A percentile compares a stretch with the other conserved stretches of the same genome.
Evolutionary conservation across 495 filamentous ascomycete species (phyloP).

Genomic region (Podospora fimiseda): DNA sequence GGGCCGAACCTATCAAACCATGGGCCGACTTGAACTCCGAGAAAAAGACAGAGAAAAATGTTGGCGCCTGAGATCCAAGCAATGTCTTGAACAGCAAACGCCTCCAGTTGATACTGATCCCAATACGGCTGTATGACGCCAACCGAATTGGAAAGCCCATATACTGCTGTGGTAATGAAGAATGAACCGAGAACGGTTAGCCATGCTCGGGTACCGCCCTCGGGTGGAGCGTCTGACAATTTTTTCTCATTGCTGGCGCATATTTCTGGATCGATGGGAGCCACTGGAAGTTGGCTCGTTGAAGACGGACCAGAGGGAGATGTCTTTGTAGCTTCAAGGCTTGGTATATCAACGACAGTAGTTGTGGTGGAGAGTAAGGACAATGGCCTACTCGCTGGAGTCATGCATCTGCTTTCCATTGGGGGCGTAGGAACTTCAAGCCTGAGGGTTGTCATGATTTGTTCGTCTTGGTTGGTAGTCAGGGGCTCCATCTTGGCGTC

Average conservation of each 20-base stretch:
- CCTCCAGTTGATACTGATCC: conserved; percentile 21
- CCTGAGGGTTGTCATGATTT: too few species aligned
- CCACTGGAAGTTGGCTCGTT: background rate
- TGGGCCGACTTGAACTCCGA: conserved; percentile 47
- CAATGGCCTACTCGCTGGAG: background rate
- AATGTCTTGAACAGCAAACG: conserved; percentile 19
- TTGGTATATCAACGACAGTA: background rate
- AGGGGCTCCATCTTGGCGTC: background rate
- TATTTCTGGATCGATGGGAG: background rate
- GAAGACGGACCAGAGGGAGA: background rate
- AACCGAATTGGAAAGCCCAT: conserved; percentile 37
- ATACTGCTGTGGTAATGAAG: conserved; percentile 27
- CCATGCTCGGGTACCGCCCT: conserved; percentile 34
- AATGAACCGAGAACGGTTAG: conserved; percentile 29
- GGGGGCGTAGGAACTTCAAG: too few species aligned
- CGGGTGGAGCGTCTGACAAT: conserved; percentile 21
- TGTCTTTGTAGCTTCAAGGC: too few species aligned
- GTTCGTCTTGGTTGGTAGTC: background rate
- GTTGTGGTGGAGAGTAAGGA: background rate
- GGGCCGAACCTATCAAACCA: conserved; percentile 47
- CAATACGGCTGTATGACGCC: conserved; percentile 45
- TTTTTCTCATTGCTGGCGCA: background rate
- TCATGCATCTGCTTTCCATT: too few species aligned
- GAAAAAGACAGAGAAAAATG: conserved; percentile 44
- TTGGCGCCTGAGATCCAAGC: conserved; percentile 37